Evolutionary conservation across 2,329 filamentous ascomycete genomes (phyloP).

Genomic region (Bipolaris cookei): DNA sequence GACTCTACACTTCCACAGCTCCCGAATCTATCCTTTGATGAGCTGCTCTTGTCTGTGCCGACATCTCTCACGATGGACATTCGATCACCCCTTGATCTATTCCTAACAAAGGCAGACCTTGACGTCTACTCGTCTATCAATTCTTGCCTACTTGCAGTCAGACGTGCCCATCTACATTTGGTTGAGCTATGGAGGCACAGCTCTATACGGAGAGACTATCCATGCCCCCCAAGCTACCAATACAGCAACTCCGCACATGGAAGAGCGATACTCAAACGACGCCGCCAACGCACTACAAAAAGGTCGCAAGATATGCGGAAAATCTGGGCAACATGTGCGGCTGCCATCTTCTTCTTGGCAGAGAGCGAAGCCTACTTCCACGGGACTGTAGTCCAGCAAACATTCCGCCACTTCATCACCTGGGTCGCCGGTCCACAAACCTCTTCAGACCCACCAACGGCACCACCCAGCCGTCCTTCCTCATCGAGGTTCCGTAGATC

Average conservation of each 20-base stretch:
- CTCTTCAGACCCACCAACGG: slow-evolving; percentile 5
- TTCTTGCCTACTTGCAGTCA: slow-evolving; percentile 83
- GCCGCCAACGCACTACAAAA: slow-evolving; percentile 68
- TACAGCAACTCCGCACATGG: slow-evolving; percentile 67
- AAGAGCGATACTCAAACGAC: slow-evolving; percentile 63
- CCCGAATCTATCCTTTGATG: slow-evolving; percentile 68
- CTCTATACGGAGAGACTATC: slow-evolving; percentile 76
- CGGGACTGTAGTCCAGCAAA: slow-evolving; percentile 80
- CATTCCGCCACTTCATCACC: slow-evolving; percentile 77
- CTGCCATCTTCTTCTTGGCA: slow-evolving; percentile 85
- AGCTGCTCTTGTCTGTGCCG: slow-evolving; percentile 80
- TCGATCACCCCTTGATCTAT: slow-evolving; percentile 82
- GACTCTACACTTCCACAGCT: slow-evolving; percentile 48
- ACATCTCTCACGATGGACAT: slow-evolving; percentile 74
- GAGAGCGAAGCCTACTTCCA: slow-evolving; percentile 90
- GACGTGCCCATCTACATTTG: slow-evolving; percentile 82
- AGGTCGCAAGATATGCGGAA: slow-evolving; percentile 74
- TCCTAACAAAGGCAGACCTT: slow-evolving; percentile 77
- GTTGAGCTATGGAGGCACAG: slow-evolving; percentile 87
- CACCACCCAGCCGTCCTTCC: slow-evolving; percentile 12
- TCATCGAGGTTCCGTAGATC: slow-evolving; percentile 12
- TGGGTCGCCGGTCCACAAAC: slow-evolving; percentile 65
- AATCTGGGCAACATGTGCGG: slow-evolving; percentile 88
- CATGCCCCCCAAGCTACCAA: slow-evolving; percentile 70
- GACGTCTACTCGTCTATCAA: slow-evolving; percentile 84